Base-by-base conservation (phyloP, 306 rosid species). In the Adenanthera pavonina region DNA sequence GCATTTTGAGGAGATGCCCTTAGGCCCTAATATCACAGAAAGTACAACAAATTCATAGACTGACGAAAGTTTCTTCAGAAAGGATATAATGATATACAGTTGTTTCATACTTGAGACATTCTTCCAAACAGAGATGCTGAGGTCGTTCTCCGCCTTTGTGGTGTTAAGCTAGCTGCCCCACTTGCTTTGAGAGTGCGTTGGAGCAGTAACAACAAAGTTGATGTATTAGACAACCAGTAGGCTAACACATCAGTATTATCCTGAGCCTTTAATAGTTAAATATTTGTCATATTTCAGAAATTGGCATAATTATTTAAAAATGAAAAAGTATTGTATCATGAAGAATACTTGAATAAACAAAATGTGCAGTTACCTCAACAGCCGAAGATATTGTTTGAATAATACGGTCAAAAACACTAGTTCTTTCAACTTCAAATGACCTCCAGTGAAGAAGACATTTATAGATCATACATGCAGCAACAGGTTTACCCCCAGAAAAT, bases 391-490 rank as follows among this genome's bases (percentile, higher is more conserved):
- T 89, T 36, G 95, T 89, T 90, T 96, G 99, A 91, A 94, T 96
- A 54, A 96, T 84, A 51, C 99, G 94, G 76, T 96, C 99, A 64
- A 96, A 96, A 78, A 96, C 95, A 77, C 85, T 92, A 20, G 99
- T 96, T 78, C 99, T 89, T 87, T 96, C 99, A 70, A 96, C 99
- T 94, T 96, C 99, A 84, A 94, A 96, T 66, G 99, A 96, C 82
- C 99, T 89, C 99, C 99, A 96, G 78, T 96, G 98, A 83, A 93
- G 97, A 88, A 96, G 99, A 82, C 99, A 94, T 91, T 94, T 96
- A 83, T 94, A 96, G 86, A 94, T 87, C 82, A 96, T 87, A 84
- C 97, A 91, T 59, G 99, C 99, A 80, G 99, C 98, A 78, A 92
- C 68, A 69, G 99, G 99, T 84, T 91, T 96, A 57, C 97, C 97